phyloP scores from a whole-genome alignment of 352 stramenopile genomes.

The Phytophthora sansomeana region DNA sequence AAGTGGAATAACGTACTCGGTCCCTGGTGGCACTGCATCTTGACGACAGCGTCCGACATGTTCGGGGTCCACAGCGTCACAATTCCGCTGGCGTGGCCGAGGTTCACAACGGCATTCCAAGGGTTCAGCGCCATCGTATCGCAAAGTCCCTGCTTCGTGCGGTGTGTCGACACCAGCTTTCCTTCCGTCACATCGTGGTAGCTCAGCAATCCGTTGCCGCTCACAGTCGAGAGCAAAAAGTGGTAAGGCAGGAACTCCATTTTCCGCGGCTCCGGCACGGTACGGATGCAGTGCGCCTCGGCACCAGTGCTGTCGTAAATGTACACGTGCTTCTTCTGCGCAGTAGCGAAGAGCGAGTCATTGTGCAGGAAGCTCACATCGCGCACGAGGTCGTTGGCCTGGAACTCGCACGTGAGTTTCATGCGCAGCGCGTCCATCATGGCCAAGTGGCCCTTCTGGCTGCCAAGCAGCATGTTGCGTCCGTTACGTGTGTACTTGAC shows the following conservation, averaged over 20 bases:
- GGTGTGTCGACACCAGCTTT: slow-evolving; percentile 91
- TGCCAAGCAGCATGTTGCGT: slow-evolving; percentile 94
- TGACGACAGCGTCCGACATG: slow-evolving; percentile 94
- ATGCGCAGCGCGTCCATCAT: slow-evolving; percentile 95
- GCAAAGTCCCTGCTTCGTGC: slow-evolving; percentile 94
- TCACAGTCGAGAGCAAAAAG: slow-evolving; percentile 97
- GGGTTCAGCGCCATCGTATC: slow-evolving; percentile 96
- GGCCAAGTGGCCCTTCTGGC: slow-evolving; percentile 95
- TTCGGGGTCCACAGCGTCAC: slow-evolving; percentile 99
- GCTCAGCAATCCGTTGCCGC: slow-evolving; percentile 89
- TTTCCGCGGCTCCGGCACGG: slow-evolving; percentile 91
- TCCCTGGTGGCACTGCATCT: slow-evolving; percentile 97
- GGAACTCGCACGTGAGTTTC: slow-evolving; percentile 93
- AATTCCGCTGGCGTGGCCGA: slow-evolving; percentile 97
- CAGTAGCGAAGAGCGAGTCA: slow-evolving; percentile 96
- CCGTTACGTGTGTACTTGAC: slow-evolving; percentile 97
- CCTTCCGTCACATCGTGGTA: slow-evolving; percentile 98
- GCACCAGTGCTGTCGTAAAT: slow-evolving; percentile 98
- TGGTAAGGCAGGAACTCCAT: slow-evolving; percentile 99
- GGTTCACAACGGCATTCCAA: slow-evolving; percentile 96
- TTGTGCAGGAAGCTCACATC: slow-evolving; percentile 99
- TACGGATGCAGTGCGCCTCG: slow-evolving; percentile 97
- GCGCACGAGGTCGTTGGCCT: slow-evolving; percentile 94
- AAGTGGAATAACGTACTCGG: slow-evolving; percentile 74
- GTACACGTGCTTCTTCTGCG: slow-evolving; percentile 98